Evolutionary conservation across 2,329 filamentous ascomycete genomes (phyloP).

Genomic region (Paraphaeosphaeria sporulosa): DNA sequence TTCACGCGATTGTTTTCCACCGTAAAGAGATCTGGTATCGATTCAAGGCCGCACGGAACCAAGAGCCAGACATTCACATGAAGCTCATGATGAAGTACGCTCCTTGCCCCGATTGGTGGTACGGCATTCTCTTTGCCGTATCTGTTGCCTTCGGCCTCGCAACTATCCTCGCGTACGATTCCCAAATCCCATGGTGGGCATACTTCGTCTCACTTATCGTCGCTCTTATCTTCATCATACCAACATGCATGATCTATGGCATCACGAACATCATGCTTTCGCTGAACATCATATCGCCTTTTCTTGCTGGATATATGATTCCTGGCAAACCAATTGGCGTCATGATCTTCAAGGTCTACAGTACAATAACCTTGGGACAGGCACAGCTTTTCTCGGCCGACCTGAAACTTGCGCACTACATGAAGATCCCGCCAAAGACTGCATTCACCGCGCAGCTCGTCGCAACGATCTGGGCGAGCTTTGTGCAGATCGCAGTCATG

Average conservation of each 20-base stretch:
- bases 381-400: conserved; percentile 57
- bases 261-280: conserved; percentile 26
- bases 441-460: conserved; percentile 73
- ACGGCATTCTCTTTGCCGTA: conserved; percentile 61
- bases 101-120: conserved; percentile 48
- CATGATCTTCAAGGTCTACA: conserved; percentile 60
- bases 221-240: conserved; percentile 66
- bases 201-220: conserved; percentile 43
- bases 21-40: conserved; percentile 51
- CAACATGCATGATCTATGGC: conserved; percentile 68
- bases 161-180: conserved; percentile 38
- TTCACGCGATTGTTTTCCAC: conserved; percentile 47
- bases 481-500: conserved; percentile 71
- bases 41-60: conserved; percentile 32
- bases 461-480: conserved; percentile 70
- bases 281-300: conserved; percentile 31
- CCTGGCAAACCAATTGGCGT: conserved; percentile 58
- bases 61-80: conserved; percentile 45
- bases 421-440: conserved; percentile 68
- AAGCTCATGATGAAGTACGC: conserved; percentile 43
- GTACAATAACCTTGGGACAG: conserved; percentile 32
- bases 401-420: conserved; percentile 60
- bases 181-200: conserved; percentile 51
- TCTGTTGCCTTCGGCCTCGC: conserved; percentile 51
- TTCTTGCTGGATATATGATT: conserved; percentile 59